Evolutionary conservation across 495 filamentous ascomycete species (phyloP).

Genomic region (Daldinia loculata): DNA sequence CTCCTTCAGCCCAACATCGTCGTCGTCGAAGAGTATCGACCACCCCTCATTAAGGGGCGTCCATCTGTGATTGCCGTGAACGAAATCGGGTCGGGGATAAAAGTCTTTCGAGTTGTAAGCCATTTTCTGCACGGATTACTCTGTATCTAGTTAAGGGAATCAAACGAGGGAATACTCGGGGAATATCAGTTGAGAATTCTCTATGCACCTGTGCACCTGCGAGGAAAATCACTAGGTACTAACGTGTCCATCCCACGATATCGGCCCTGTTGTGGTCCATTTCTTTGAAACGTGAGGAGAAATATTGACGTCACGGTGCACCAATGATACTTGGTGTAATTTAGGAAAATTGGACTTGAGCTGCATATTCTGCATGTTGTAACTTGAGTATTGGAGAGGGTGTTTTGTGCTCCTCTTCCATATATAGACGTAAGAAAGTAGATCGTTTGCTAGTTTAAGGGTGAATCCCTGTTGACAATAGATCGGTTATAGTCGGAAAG

Average conservation of each 20-base stretch:
- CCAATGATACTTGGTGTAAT: conserved; percentile 30
- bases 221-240: conserved; percentile 23
- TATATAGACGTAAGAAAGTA: not conserved
- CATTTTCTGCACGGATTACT: conserved; percentile 20
- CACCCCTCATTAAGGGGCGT: conserved; percentile 62
- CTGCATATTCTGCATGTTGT: conserved; percentile 17
- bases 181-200: conserved; percentile 11
- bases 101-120: conserved; percentile 45
- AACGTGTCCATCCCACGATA: conserved; percentile 17
- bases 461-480: conserved; percentile 1
- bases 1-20: conserved; percentile 55
- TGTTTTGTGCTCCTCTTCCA: not conserved
- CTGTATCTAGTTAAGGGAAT: not conserved
- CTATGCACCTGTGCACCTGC: conserved; percentile 19
- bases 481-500: not conserved
- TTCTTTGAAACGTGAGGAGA: conserved; percentile 44
- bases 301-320: conserved; percentile 39
- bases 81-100: conserved; percentile 63
- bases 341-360: conserved; percentile 35
- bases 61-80: conserved; percentile 61
- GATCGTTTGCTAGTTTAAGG: conserved; percentile 4
- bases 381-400: not conserved
- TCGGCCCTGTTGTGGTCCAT: conserved; percentile 39
- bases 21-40: conserved; percentile 67
- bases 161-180: conserved; percentile 10